A percentile compares a stretch with the other conserved stretches of the same genome.
These are phyloP conservation scores for Daldinia sp. DNA, from an alignment of 2,329 filamentous ascomycete genomes.

Conservation along the genomic window DNA sequence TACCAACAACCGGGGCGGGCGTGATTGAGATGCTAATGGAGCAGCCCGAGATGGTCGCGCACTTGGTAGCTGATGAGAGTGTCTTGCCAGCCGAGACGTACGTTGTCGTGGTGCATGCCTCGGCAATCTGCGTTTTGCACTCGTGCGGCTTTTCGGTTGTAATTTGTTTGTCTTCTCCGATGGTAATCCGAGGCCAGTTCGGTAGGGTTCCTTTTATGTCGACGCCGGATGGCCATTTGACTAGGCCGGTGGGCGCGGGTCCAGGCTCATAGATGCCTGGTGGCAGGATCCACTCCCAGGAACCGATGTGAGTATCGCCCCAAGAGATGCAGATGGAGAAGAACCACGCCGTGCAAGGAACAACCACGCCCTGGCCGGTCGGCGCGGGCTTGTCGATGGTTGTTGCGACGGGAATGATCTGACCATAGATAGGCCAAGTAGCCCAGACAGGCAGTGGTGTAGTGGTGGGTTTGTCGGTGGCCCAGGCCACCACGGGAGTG, in stretches of 20 bases:
- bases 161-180: constrained; percentile 16
- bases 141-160: constrained; percentile 2
- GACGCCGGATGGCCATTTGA: constrained; percentile 14
- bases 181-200: constrained; percentile 38
- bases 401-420: background rate
- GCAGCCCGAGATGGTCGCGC: background rate
- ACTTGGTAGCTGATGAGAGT: background rate
- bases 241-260: background rate
- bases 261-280: background rate
- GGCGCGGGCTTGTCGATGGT: background rate
- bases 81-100: background rate
- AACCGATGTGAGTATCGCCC: constrained; percentile 21
- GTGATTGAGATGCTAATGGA: background rate
- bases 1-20: background rate
- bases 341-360: constrained; percentile 39
- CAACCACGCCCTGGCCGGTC: constrained; percentile 15
- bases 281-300: constrained; percentile 22
- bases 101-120: background rate
- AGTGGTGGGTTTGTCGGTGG: background rate
- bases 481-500: background rate
- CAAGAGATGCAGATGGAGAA: constrained; percentile 43
- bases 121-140: background rate
- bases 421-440: background rate
- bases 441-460: background rate
- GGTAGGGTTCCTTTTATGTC: constrained; percentile 35